Base-by-base conservation (phyloP, 108 stramenopile genomes). In the Pseudonitzschia pungens region DNA sequence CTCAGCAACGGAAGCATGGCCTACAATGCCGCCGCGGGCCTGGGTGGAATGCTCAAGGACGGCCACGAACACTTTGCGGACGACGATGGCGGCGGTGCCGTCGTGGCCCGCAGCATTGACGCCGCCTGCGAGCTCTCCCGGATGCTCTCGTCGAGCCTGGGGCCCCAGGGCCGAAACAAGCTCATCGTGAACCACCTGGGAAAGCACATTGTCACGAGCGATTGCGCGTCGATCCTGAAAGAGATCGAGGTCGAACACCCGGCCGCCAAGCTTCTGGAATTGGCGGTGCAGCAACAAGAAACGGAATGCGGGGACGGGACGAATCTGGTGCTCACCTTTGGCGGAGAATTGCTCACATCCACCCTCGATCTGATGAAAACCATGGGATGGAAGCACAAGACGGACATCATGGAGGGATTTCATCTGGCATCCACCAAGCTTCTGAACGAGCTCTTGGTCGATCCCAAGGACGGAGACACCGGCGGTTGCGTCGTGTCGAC, bases 171-270 rank as follows among this genome's bases (percentile, higher is more conserved):
- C 51, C 95, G 97, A 83, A 96, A 97, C 86, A 98, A 98, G 81
- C 88, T 98, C 56, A 93, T 99, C 32, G 96, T 99, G 50, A 99
- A 99, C 85, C 99, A 99, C 80, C 77, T 99, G 64, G 98, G 96
- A 62, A 98, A 97, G 81, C 97, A 97, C 70, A 96, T 97, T 65
- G 99, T 99, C 24, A 98, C 99, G 8, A 81, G 82, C 11, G 99
- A 99, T 73, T 98, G 97, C 56, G 96, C 97, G 11, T 90, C 98
- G 24, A 98, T 99, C 66, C 78, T 98, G 58, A 86, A 84, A 26
- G 98, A 99, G 86, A 78, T 99, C 53, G 97, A 98, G 72, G 93
- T 99, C 33, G 87, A 95, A 79, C 99, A 99, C 84, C 99, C 99
- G 28, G 99, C 99, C 6, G 99, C 99, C 22, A 95, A 96, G 58